Conservation (phyloP, 139 green algal genomes). For the Spirogloea muscicola region DNA sequence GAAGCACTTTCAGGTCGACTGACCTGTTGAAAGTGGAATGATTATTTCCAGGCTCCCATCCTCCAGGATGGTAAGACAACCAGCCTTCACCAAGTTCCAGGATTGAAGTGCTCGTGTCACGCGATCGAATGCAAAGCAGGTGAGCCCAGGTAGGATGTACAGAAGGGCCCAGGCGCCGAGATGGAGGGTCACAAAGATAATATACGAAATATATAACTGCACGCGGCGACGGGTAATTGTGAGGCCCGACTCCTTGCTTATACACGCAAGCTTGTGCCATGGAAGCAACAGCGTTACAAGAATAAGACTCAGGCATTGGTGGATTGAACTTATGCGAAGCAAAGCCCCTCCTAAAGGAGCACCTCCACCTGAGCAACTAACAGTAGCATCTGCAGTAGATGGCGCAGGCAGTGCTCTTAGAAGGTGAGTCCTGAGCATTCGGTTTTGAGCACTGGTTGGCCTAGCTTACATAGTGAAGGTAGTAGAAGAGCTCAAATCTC, state of each 20-base stretch:
- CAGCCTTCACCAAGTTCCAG: background rate
- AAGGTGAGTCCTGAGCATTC: too few species aligned
- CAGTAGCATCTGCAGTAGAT: background rate
- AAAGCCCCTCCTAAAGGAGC: background rate
- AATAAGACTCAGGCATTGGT: too few species aligned
- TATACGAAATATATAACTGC: constrained; percentile 2
- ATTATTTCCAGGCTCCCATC: constrained; percentile 2
- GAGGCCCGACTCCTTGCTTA: background rate
- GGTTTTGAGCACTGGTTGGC: too few species aligned
- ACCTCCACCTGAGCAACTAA: background rate
- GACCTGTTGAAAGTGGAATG: background rate
- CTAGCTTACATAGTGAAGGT: background rate
- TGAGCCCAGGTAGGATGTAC: background rate
- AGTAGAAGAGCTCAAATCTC: constrained; percentile 14
- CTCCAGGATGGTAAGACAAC: background rate
- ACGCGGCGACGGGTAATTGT: background rate
- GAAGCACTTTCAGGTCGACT: too few species aligned
- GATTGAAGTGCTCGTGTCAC: background rate
- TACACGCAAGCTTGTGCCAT: too few species aligned
- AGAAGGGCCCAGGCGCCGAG: background rate
- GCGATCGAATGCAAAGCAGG: background rate
- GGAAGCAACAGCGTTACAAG: too few species aligned
- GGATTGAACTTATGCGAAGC: too few species aligned
- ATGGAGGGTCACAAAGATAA: constrained; percentile 9
- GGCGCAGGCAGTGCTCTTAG: background rate